Conservation (phyloP, 2,329 filamentous ascomycete genomes). For the Fusarium caatingaense region DNA sequence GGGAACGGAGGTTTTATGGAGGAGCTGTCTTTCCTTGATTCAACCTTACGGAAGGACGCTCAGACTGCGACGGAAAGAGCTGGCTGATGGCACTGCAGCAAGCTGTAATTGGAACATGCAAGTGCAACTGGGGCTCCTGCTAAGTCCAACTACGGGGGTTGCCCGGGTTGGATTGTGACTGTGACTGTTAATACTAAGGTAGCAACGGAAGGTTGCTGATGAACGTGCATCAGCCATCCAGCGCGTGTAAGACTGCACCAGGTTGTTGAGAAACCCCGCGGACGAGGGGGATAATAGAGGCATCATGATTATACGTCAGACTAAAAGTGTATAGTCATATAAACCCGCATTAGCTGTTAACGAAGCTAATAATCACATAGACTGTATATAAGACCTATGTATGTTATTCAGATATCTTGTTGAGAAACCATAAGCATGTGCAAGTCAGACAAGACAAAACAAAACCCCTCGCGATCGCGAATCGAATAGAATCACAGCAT, state of each 20-base stretch:
- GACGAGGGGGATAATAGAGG: conserved; percentile 17
- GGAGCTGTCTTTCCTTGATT: conserved; percentile 19
- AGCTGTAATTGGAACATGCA: conserved; percentile 27
- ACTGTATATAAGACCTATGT: neutral
- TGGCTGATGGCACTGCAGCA: neutral
- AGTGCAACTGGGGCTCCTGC: conserved; percentile 25
- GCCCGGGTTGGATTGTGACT: conserved; percentile 2
- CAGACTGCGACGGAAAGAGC: neutral
- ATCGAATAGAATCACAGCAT: conserved; percentile 4
- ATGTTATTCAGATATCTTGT: neutral
- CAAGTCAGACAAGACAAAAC: conserved; percentile 22
- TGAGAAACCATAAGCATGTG: conserved; percentile 18
- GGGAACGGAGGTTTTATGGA: conserved; percentile 59
- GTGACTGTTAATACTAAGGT: neutral
- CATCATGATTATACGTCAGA: conserved; percentile 7
- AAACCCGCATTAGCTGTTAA: neutral
- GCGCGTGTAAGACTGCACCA: conserved; percentile 25
- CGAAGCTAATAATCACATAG: neutral
- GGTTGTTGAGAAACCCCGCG: conserved; percentile 32
- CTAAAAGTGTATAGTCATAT: neutral
- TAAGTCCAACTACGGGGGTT: conserved; percentile 5
- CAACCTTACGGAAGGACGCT: conserved; percentile 15
- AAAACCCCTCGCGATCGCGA: conserved; percentile 34
- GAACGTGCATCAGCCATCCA: conserved; percentile 16
- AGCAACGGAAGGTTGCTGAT: conserved; percentile 14